A percentile compares a stretch with the other conserved stretches of the same genome.
Conservation (phyloP, 306 rosid genomes). For the Sechiopsis laciniata region DNA sequence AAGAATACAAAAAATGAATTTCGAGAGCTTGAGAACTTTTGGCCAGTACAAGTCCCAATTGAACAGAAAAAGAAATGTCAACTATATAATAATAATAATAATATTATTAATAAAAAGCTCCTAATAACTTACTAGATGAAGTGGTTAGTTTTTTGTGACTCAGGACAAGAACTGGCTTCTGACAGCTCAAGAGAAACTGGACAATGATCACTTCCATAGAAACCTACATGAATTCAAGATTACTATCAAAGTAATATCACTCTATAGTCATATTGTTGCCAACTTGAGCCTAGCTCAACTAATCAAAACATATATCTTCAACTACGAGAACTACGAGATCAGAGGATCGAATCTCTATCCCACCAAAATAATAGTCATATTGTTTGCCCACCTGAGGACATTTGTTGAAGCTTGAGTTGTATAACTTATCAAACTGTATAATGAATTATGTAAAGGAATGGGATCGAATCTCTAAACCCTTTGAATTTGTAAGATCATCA, state of each 20-base stretch:
- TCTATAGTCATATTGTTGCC: not conserved
- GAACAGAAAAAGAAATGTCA: not conserved
- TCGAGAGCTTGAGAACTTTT: too few species aligned
- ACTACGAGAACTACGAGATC: too few species aligned
- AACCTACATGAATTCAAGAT: slow-evolving; percentile 45
- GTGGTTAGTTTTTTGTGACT: slow-evolving; percentile 31
- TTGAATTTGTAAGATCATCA: too few species aligned
- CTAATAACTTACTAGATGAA: slow-evolving; percentile 23
- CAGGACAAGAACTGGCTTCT: slow-evolving; percentile 32
- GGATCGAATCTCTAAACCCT: too few species aligned
- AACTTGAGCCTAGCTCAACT: too few species aligned
- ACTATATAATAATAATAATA: not conserved
- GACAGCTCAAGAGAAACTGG: slow-evolving; percentile 73
- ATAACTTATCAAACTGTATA: not conserved
- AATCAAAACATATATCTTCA: too few species aligned
- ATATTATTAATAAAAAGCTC: not conserved
- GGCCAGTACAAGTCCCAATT: too few species aligned
- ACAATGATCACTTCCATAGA: slow-evolving; percentile 92
- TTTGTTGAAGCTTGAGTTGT: not conserved
- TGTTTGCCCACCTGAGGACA: not conserved
- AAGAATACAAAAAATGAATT: too few species aligned
- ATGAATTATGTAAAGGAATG: not conserved
- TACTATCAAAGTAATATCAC: slow-evolving; percentile 19
- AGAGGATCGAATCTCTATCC: not conserved
- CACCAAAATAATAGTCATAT: not conserved